Evolutionary conservation across 2,329 filamentous ascomycete genomes (phyloP), one percentile per base, ranked within the genome.

Genomic region (Ophiognomonia clavigignenti-juglandacearum): DNA sequence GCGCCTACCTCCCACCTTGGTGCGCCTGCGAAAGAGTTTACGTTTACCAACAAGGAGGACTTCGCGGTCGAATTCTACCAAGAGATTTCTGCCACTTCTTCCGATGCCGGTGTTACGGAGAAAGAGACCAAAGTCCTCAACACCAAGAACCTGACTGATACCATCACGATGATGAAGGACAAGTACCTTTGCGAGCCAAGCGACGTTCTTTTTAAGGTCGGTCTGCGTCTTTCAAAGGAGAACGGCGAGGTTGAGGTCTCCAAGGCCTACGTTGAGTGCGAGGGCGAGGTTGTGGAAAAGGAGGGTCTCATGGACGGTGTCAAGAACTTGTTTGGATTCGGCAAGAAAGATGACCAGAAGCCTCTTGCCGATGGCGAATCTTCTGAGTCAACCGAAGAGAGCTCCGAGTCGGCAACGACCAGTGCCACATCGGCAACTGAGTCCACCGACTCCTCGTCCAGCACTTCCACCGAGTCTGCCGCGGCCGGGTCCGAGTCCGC

Each of bases 301-400:
- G 88, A 87, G 54, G 83, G 85, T 43, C 79, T 97, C 40, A 87
- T 96, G 39, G 92, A 96, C 60, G 91, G 89, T 36, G 88, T 97
- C 55, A 98, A 98, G 75, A 95, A 91, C 54, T 80, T 96, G 53
- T 95, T 98, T 61, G 93, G 93, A 6, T 91, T 97, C 62, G 93
- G 92, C 22, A 87, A 87, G 60, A 89, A 88, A 69, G 95, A 95
- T 69, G 86, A 86, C 26, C 87, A 92, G 47, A 86, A 96, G 67
- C 74, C 77, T 5, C 63, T 96, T 27, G 77, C 80, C 50, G 86
- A 84, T 40, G 74, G 71, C 19, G 80, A 76, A 35, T 64, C 69
- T 22, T 61, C 68, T 2, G 72, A 76, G 45, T 72, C 64, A 16
- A 60, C 59, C 4, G 65, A 68, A 26, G 24, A 26, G 24, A 10